These are phyloP conservation scores for Rhytidiadelphus loreus DNA, from an alignment of 225 moss, liverwort and hornwort genomes.

Conservation along the genomic window DNA sequence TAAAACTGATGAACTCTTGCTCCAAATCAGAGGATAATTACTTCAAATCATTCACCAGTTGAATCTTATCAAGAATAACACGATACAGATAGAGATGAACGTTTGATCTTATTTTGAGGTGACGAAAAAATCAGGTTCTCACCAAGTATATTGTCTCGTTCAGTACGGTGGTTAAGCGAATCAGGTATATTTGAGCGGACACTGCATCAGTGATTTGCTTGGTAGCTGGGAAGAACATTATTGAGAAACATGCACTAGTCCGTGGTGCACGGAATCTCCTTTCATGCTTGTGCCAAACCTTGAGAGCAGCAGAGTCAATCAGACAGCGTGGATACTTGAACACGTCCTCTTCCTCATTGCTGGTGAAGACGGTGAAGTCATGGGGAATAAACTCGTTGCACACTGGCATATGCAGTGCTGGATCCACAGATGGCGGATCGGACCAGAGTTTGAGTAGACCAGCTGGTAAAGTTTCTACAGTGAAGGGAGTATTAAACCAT, in stretches of 20 bases:
- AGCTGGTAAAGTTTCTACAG: conserved; percentile 13
- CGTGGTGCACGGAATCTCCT: conserved; percentile 24
- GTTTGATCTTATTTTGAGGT: not conserved
- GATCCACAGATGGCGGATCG: conserved; percentile 23
- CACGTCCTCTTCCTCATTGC: not conserved
- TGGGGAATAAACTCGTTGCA: conserved; percentile 39
- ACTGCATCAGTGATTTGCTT: conserved; percentile 23
- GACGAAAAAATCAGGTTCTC: not conserved
- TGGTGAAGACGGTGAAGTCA: conserved; percentile 15
- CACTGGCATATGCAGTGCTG: conserved; percentile 23
- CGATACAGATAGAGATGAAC: not conserved
- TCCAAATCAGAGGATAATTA: not conserved
- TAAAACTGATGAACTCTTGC: not conserved
- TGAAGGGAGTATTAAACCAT: conserved; percentile 49
- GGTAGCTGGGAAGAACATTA: conserved; percentile 10
- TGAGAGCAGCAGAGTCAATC: conserved; percentile 32
- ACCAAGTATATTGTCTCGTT: conserved; percentile 37
- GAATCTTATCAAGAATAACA: not conserved
- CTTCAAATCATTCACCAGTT: not conserved
- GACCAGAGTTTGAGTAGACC: conserved; percentile 16
- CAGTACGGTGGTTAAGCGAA: conserved; percentile 8
- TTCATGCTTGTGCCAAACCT: conserved; percentile 38
- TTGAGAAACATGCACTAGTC: conserved; percentile 21
- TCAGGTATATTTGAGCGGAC: conserved; percentile 27
- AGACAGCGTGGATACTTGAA: conserved; percentile 19